Percentiles rank a stretch among this genome's conserved stretches.
These are phyloP conservation scores for Phytopythium vexans DNA, from an alignment of 352 stramenopile genomes.

Conservation along the genomic window DNA sequence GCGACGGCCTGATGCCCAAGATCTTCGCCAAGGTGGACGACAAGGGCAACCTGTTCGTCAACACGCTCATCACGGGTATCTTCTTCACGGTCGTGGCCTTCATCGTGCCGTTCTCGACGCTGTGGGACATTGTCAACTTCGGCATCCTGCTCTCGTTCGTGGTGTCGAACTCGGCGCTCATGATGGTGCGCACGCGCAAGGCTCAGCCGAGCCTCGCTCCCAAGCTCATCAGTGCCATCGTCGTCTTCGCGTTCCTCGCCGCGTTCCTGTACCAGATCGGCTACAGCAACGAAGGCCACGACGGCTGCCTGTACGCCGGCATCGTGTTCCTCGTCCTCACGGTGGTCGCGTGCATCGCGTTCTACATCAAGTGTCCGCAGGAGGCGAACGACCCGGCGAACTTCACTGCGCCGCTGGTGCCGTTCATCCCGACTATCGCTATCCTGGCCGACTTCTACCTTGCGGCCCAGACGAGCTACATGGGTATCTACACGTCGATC, in stretches of 20 bases:
- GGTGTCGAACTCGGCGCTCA: constrained; percentile 71
- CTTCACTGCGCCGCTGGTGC: constrained; percentile 66
- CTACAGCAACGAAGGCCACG: constrained; percentile 44
- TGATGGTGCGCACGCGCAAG: constrained; percentile 70
- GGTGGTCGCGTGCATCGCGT: constrained; percentile 17
- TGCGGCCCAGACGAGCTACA: constrained; percentile 32
- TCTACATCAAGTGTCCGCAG: constrained; percentile 63
- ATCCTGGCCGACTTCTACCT: constrained; percentile 51
- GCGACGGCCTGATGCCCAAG: constrained; percentile 90
- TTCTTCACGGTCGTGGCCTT: constrained; percentile 72
- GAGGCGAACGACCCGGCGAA: constrained; percentile 36
- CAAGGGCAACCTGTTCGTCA: constrained; percentile 80
- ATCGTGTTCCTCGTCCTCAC: constrained; percentile 51
- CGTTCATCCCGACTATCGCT: constrained; percentile 50
- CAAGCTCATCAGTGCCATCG: constrained; percentile 40
- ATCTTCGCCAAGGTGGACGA: constrained; percentile 87
- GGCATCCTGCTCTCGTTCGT: constrained; percentile 89
- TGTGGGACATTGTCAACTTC: constrained; percentile 89
- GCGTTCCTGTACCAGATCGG: constrained; percentile 73
- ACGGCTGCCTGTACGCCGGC: constrained; percentile 27
- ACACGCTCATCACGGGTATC: constrained; percentile 62
- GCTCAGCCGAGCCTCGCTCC: constrained; percentile 41
- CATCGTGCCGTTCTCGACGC: constrained; percentile 66
- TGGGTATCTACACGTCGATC: constrained; percentile 27
- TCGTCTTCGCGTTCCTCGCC: constrained; percentile 31